phyloP scores from a whole-genome alignment of 2,329 filamentous ascomycete genomes.

The Aureobasidium sp. region DNA sequence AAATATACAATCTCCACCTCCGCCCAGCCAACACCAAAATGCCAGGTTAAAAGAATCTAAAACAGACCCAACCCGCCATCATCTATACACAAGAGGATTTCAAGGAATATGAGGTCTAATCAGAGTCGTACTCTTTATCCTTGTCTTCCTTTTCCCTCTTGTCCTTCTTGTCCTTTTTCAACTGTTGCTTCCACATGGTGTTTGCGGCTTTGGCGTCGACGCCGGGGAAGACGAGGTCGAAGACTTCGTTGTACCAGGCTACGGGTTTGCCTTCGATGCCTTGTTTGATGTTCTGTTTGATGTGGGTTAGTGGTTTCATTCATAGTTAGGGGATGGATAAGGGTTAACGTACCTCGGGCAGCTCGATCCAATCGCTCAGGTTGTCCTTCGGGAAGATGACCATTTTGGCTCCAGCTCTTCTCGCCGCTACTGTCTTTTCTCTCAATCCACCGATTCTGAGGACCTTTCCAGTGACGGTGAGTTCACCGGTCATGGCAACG shows the following conservation, averaged over 20 bases:
- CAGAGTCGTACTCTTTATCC: background rate
- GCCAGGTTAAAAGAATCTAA: too few relatives aligned
- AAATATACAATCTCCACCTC: too few relatives aligned
- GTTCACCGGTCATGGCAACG: constrained; percentile 94
- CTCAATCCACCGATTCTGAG: constrained; percentile 85
- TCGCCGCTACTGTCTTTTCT: constrained; percentile 94
- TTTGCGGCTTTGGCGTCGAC: constrained; percentile 67
- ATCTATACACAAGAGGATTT: background rate
- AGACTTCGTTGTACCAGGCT: constrained; percentile 90
- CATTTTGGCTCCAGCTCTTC: constrained; percentile 82
- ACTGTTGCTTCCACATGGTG: constrained; percentile 57
- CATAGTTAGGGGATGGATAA: background rate
- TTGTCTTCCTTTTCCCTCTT: constrained; percentile 19
- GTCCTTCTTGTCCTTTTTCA: constrained; percentile 48
- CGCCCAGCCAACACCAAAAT: too few relatives aligned
- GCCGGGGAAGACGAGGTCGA: constrained; percentile 78
- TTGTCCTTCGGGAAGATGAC: constrained; percentile 95
- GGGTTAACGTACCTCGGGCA: constrained; percentile 70
- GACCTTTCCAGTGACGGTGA: constrained; percentile 95
- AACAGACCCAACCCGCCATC: background rate
- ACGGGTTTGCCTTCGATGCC: constrained; percentile 87
- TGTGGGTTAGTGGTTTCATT: background rate
- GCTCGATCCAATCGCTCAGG: constrained; percentile 91
- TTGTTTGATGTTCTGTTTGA: constrained; percentile 84
- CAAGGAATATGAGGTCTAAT: background rate